A percentile compares a stretch with the other conserved stretches of the same genome.
These are phyloP conservation scores for Scutellaria galericulata DNA, from an alignment of 257 asterid species.

Conservation along the genomic window DNA sequence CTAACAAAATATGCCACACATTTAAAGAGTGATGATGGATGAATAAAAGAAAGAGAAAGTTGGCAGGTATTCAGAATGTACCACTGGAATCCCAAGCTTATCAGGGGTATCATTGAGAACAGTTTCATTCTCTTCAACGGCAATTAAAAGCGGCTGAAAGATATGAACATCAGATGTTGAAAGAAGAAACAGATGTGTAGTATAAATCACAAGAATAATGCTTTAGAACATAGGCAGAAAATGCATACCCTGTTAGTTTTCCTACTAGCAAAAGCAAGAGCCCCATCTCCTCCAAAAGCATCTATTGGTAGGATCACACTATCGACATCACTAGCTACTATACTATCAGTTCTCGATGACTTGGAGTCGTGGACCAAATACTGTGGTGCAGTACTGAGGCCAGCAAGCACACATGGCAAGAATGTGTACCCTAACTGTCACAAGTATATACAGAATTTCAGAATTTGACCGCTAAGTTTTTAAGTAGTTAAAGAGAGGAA, in stretches of 20 bases:
- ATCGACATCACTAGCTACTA: constrained; percentile 77
- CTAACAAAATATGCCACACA: too few relatives aligned
- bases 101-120: constrained; percentile 78
- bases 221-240: background rate
- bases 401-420: constrained; percentile 99
- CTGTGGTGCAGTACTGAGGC: constrained; percentile 85
- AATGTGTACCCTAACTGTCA: constrained; percentile 85
- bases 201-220: background rate
- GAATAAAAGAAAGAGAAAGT: background rate
- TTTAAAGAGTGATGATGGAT: too few relatives aligned
- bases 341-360: constrained; percentile 45
- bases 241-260: constrained; percentile 56
- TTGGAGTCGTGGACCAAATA: constrained; percentile 48
- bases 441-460: constrained; percentile 11
- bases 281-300: constrained; percentile 93
- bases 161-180: background rate
- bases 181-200: background rate
- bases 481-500: background rate
- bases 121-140: constrained; percentile 88
- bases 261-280: constrained; percentile 64
- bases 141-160: constrained; percentile 80
- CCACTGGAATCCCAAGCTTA: constrained; percentile 73
- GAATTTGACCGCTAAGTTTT: background rate
- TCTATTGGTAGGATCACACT: constrained; percentile 83
- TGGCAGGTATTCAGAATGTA: constrained; percentile 39